phyloP scores from a whole-genome alignment of 1,284 basidiomycete genomes.

The Boletus calvinii region DNA sequence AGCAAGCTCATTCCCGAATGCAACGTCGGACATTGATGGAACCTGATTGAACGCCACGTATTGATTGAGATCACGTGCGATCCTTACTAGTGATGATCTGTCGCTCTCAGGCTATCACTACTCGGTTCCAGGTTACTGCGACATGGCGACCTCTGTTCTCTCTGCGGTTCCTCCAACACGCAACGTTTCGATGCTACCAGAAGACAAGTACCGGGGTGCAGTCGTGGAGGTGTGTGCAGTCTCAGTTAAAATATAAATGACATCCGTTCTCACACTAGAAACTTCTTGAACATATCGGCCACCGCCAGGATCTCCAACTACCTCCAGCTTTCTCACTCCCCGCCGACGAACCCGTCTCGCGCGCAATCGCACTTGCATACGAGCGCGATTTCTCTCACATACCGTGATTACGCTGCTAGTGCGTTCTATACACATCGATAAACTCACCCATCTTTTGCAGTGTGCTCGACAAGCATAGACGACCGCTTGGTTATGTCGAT shows the following conservation, averaged over 20 bases:
- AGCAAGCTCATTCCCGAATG: too few species aligned
- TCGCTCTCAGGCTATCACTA: too few species aligned
- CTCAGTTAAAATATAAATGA: background rate
- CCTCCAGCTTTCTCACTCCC: conserved; percentile 87
- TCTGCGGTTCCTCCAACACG: background rate
- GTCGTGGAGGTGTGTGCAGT: conserved; percentile 67
- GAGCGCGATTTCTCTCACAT: conserved; percentile 90
- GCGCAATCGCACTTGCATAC: conserved; percentile 82
- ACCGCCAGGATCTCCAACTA: conserved; percentile 78
- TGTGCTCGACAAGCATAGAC: conserved; percentile 69
- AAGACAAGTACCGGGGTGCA: conserved; percentile 74
- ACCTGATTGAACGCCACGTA: too few species aligned
- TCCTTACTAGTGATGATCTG: background rate
- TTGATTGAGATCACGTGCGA: conserved; percentile 3
- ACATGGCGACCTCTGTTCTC: conserved; percentile 8
- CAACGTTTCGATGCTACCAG: conserved; percentile 11
- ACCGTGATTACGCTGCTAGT: conserved; percentile 54
- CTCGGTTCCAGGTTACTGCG: background rate
- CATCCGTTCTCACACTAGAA: conserved; percentile 1
- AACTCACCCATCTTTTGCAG: conserved; percentile 40
- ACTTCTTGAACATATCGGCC: background rate
- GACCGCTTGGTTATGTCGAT: conserved; percentile 81
- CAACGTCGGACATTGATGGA: too few species aligned
- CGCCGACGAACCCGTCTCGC: conserved; percentile 63
- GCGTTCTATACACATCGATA: background rate